A percentile compares a stretch with the other conserved stretches of the same genome.
These are phyloP conservation scores for Zostera marina DNA, from an alignment of 116 monocot species.

Conservation along the genomic window DNA sequence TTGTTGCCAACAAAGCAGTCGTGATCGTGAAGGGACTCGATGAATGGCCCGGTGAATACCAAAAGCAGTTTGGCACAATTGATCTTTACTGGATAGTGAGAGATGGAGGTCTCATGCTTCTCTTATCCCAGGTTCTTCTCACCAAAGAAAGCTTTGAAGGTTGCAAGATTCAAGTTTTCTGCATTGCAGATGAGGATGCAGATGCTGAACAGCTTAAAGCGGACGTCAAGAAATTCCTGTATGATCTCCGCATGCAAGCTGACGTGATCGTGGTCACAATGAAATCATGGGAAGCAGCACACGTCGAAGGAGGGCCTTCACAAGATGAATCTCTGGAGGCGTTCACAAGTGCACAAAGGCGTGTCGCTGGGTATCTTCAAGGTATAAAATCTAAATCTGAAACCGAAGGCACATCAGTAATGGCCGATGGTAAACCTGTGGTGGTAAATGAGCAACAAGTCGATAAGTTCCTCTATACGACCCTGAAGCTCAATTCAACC, in stretches of 20 bases:
- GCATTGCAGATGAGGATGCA: slow-evolving; percentile 86
- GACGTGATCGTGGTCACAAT: slow-evolving; percentile 82
- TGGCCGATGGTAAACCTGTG: slow-evolving; percentile 58
- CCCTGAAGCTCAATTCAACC: slow-evolving; percentile 70
- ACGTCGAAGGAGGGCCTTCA: slow-evolving; percentile 25
- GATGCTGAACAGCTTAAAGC: slow-evolving; percentile 87
- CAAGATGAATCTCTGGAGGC: slow-evolving; percentile 63
- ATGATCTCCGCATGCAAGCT: slow-evolving; percentile 89
- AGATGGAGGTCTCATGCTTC: slow-evolving; percentile 88
- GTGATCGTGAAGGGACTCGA: slow-evolving; percentile 91
- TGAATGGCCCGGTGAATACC: slow-evolving; percentile 96
- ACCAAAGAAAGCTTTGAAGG: slow-evolving; percentile 86
- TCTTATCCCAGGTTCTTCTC: slow-evolving; percentile 81
- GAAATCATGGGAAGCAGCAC: slow-evolving; percentile 67
- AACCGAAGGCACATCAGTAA: slow-evolving; percentile 42
- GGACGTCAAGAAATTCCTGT: slow-evolving; percentile 85
- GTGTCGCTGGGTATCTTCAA: slow-evolving; percentile 40
- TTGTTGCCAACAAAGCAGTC: slow-evolving; percentile 89
- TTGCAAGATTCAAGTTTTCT: slow-evolving; percentile 94
- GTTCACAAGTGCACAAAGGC: slow-evolving; percentile 40
- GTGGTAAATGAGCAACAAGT: slow-evolving; percentile 72
- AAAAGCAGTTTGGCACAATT: slow-evolving; percentile 82
- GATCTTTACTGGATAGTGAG: slow-evolving; percentile 95
- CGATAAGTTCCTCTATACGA: slow-evolving; percentile 84
- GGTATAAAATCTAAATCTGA: slow-evolving; percentile 51